Evolutionary conservation across 305 asterid genomes (phyloP), one percentile per base, ranked within the genome.

Genomic region (Coffea humblotiana): DNA sequence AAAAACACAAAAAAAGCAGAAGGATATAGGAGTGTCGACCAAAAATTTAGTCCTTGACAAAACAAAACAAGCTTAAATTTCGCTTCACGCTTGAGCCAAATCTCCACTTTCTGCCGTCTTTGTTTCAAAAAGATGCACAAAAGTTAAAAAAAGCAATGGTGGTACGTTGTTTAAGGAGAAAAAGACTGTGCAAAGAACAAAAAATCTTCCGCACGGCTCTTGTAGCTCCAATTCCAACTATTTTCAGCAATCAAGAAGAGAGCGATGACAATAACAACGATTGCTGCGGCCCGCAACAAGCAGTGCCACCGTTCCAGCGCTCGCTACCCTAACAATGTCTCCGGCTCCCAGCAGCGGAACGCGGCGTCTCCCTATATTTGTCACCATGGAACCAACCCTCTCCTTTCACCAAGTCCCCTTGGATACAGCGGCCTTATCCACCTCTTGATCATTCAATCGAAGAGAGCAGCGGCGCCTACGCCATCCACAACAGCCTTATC

Each of bases 311-410:
- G 61, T 73, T 25, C 79, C 87, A 0, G 68, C 78, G 74, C 84
- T 54, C 65, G 60, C 56, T 11, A 65, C n/a, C 64, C 80, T 49
- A 48, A 76, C 71, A 64, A 64, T 47, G 69, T 82, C 82, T 27
- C 76, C 93, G 25, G 84, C 80, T 68, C 83, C 89, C 0, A 87
- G 79, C 84, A 75, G 83, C 79, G 86, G 82, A 45, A 25, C 68
- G 8, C 68, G 8, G 83, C 92, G 2, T 91, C 98, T 2, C 95
- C 97, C 0, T 88, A 81, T 52, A 75, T 72, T 81, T 86, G 85
- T 94, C 98, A 5, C 98, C 98, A 2, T 92, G 93, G 94, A 91
- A 84, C 82, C 92, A 92, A 0, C 85, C 90, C 23, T 92, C 97
- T 0, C 97, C 98, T 4, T 91, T 83, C 18, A 32, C 84, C 0